Base-by-base conservation (phyloP, 306 rosid species). In the Acacia melanoxylon region DNA sequence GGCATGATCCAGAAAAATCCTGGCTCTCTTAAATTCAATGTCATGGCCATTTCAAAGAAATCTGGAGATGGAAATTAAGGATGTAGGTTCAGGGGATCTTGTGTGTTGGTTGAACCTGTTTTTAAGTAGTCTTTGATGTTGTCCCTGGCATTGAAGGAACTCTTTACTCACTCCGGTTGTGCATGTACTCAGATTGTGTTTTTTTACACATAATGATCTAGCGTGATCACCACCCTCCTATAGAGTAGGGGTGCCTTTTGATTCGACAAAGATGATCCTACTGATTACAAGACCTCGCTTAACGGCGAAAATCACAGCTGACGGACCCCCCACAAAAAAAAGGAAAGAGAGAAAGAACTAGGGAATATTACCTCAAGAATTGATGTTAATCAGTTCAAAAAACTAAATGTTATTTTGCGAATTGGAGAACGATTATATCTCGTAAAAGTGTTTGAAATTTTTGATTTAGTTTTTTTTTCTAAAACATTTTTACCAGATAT, bases 31-130 rank as follows among this genome's bases (percentile, higher is more conserved):
- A 86, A 87, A 68, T 94, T 92, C 87, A 94, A 94, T 76, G 94
- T 94, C 81, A 94, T 92, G 70, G 94, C 97, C 61, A 17, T 94
- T 61, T 89, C 91, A 7, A 94, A 92, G 91, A 94, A 89, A 83
- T 49, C 78, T 0, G 73, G 81, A 67, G 74, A 42, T 51, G 74
- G 62, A 66, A 41, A 29, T 37, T 75, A 65, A 75, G 68, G 77
- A 20, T 68, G 73, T n/a, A 37, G 33, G 80, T 70, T 51, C 35
- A 66, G 80, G 49, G 24, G 31, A 70, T 42, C 33, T 22, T 7
- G 15, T n/a, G 42, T 48, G 80, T 52, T 56, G 83, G 83, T 77
- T 40, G 51, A 78, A 81, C 42, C 13, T 12, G 45, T 65, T 22
- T 22, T 70, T 66, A 11, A 54, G n/a, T 29, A 25, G 41, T 62